phyloP scores from a whole-genome alignment of 768 basidiomycete species.

The Russula compacta region DNA sequence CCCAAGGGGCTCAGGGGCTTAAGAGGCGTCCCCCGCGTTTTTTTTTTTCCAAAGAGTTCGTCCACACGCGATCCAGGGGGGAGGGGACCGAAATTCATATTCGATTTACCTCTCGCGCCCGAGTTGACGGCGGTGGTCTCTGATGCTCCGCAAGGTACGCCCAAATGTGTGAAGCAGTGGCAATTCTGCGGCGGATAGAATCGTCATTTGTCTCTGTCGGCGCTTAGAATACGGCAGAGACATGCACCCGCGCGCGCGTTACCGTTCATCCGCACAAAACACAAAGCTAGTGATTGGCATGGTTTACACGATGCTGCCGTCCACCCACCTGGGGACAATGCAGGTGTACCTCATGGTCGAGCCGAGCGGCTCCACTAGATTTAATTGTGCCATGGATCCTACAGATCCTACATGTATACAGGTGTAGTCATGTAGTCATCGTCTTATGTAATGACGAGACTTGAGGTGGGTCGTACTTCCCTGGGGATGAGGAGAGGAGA shows the following conservation, averaged over 20 bases:
- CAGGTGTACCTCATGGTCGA: not conserved
- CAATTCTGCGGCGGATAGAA: constrained; percentile 2
- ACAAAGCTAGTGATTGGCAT: constrained; percentile 6
- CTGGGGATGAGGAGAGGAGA: not conserved
- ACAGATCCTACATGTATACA: not conserved
- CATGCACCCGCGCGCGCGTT: not conserved
- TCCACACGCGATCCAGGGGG: not conserved
- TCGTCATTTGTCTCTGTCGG: not conserved
- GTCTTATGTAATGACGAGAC: not conserved
- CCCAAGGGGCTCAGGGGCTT: not conserved
- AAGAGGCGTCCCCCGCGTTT: not conserved
- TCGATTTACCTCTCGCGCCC: not conserved
- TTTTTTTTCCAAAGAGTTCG: too few relatives aligned
- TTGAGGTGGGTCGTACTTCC: not conserved
- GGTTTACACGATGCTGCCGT: not conserved
- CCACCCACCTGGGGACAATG: not conserved
- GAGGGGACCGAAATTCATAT: not conserved
- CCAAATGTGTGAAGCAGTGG: not conserved
- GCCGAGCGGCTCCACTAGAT: not conserved
- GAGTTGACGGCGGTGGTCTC: not conserved
- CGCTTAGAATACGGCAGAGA: not conserved
- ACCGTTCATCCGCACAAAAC: not conserved
- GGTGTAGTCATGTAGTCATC: not conserved
- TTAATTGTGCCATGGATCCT: not conserved
- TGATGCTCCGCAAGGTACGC: not conserved